Base-by-base conservation (phyloP, 345 rosid genomes). In the Salix purpurea region DNA sequence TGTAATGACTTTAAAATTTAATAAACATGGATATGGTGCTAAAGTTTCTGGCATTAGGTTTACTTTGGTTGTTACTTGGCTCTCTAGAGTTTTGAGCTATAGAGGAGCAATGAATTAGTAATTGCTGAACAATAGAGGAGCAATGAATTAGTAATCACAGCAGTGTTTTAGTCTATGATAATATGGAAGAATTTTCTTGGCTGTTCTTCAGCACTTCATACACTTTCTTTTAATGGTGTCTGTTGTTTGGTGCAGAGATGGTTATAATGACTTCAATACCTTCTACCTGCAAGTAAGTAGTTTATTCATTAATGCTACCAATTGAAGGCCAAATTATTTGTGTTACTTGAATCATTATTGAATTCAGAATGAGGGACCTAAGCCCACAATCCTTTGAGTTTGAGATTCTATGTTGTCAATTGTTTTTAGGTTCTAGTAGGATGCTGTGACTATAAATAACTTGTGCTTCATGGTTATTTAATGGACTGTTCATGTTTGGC, bases 211-310 rank as follows among this genome's bases (percentile, higher is more conserved):
- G 65, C 42, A 65, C 74, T 14, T 76, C 61, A 26, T 0, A 62
- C 40, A 61, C 26, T 61, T 76, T 23, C 52, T 65, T 61, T 71
- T 82, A 61, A 82, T 40, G 23, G 36, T 40, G 34, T 21, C 23
- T 79, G 10, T 60, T 81, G 40, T 78, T 89, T 84, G 87, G 77
- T 91, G 89, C 91, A 96, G 98, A 88, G 99, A 96, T 86, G 99
- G 99, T 56, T 96, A 93, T 82, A 96, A 96, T 46, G 98, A 96
- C 86, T 93, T 96, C 92, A 96, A 96, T 83, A 96, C 97, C 30
- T 96, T 96, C 86, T 96, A 96, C 86, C 82, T 96, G 90, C 99
- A 96, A 88, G 98, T 94, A 87, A 88, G 97, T 85, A 70, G 61
- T 64, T 44, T 64, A 6, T 36, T 68, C 54, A 50, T 54, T 46